Evolutionary conservation across 768 basidiomycete genomes (phyloP).

Genomic region (Suillus luteus): DNA sequence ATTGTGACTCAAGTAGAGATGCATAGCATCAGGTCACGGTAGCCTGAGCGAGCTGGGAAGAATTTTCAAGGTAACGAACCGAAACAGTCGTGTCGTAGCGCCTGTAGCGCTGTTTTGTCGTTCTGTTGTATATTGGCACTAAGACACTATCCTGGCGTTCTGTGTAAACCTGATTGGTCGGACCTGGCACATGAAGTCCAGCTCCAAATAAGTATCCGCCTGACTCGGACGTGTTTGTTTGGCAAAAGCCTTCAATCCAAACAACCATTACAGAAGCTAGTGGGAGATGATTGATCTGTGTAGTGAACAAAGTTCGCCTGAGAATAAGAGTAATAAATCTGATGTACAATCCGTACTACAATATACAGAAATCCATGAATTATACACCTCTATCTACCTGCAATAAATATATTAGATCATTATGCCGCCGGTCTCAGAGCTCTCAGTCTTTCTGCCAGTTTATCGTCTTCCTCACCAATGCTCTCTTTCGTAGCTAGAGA

Average conservation of each 20-base stretch:
- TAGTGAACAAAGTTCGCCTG: neutral
- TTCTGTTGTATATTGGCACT: neutral
- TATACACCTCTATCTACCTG: neutral
- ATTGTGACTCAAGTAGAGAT: slow-evolving; percentile 67
- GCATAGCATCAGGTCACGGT: slow-evolving; percentile 46
- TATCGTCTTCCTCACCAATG: slow-evolving; percentile 74
- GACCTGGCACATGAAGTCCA: neutral
- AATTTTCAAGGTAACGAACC: neutral
- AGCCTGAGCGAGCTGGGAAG: neutral
- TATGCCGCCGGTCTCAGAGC: slow-evolving; percentile 82
- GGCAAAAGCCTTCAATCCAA: slow-evolving; percentile 10
- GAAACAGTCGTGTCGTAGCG: neutral
- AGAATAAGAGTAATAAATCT: slow-evolving; percentile 1
- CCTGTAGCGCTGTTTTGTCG: neutral
- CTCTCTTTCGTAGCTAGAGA: slow-evolving; percentile 57
- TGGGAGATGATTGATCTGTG: neutral
- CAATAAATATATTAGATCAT: slow-evolving; percentile 10
- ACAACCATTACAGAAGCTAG: neutral
- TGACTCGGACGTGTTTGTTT: slow-evolving; percentile 12
- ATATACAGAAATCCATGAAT: neutral
- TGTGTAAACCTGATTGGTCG: neutral
- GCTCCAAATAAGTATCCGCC: neutral
- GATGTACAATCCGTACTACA: slow-evolving; percentile 1
- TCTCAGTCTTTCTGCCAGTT: slow-evolving; percentile 83
- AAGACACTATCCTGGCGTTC: slow-evolving; percentile 19